Evolutionary conservation across 257 asterid species (phyloP).

Genomic region (Schizonepeta tenuifolia): DNA sequence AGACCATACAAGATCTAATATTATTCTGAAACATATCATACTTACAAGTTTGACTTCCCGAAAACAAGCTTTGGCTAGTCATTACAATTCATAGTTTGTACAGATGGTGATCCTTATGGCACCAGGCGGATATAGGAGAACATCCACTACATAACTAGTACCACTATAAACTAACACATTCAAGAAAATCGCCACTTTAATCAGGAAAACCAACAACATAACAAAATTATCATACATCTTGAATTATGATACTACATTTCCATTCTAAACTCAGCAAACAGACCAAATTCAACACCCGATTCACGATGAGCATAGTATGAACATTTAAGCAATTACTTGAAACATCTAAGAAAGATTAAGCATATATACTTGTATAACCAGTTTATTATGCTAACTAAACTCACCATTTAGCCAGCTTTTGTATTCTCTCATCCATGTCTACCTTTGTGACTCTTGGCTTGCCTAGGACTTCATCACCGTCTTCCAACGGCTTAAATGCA

Average conservation of each 20-base stretch:
- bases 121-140: constrained; percentile 11
- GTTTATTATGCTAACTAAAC: constrained; percentile 30
- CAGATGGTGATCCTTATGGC: neutral
- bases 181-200: too few species aligned
- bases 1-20: neutral
- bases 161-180: too few species aligned
- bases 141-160: neutral
- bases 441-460: constrained; percentile 67
- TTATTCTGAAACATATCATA: neutral
- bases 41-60: constrained; percentile 11
- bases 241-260: neutral
- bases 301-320: neutral
- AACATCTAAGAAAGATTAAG: neutral
- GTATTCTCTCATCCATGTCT: constrained; percentile 95
- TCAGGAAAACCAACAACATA: too few species aligned
- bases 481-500: constrained; percentile 70
- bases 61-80: neutral
- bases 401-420: constrained; percentile 87
- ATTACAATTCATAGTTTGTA: neutral
- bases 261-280: constrained; percentile 9
- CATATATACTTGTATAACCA: neutral
- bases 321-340: neutral
- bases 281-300: neutral
- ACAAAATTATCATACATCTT: neutral
- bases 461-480: constrained; percentile 42